Base-by-base conservation (phyloP, 345 rosid genomes). In the Eucalyptus pumila region DNA sequence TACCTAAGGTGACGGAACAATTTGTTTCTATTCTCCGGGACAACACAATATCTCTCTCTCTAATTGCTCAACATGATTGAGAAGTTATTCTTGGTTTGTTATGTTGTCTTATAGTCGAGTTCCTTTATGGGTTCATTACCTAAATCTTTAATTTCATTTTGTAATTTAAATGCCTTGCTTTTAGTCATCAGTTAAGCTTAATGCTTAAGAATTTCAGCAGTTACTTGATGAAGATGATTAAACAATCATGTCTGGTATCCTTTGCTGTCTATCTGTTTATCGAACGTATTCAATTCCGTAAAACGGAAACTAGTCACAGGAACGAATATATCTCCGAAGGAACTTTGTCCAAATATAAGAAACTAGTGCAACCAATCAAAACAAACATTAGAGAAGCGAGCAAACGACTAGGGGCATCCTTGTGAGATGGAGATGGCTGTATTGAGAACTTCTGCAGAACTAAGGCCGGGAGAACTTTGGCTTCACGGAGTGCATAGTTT, bases 401-500 rank as follows among this genome's bases (percentile, higher is more conserved):
- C 23, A 11, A 7, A 13, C 3, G 4, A 8, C 1, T 6, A 6
- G 92, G 92, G 81, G 91, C 86, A 88, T 91, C 90, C 51, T 86
- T 80, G 67, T 91, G 86, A 7, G 92, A 60, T 16, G 92, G 90
- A 50, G 93, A 92, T 15, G 89, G 81, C 88, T 92, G 90, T 26
- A 89, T 89, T 27, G 86, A 85, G 49, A 92, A 89, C 11, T 17
- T 80, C 21, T 67, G 88, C 14, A 92, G 58, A 44, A 89, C 86
- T 88, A 90, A 83, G 27, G 90, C 88, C 32, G 89, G 14, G 15
- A 90, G 88, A 86, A 88, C 51, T 89, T 89, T 91, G 4, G 89
- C 90, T 69, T 92, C 91, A 8, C 48, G 14, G 21, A 91, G 16
- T 8, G 93, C 91, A 26, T 89, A 91, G 37, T 92, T 92, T 86